Base-by-base conservation (phyloP, 1,284 basidiomycete species). In the Leucoagaricus sp. region DNA sequence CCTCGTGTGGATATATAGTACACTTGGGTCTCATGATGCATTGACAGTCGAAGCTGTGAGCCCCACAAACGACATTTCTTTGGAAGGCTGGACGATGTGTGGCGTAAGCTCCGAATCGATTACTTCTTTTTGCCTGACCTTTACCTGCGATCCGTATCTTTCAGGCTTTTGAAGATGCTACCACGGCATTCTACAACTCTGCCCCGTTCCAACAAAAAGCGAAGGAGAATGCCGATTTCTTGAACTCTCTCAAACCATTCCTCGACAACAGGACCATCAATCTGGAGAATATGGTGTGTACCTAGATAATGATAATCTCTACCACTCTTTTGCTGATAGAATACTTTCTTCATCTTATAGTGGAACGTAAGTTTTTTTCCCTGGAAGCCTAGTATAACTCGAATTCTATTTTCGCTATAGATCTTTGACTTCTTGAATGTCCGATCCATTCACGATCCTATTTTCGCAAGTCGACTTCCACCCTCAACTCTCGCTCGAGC, bases 361-460 rank as follows among this genome's bases (percentile, higher is more conserved):
- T 86, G 82, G 75, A 89, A 89, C 65, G 86, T 87, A 66, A 67
- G 80, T 52, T 25, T 6, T 19, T n/a, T n/a, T n/a, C 21, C 29
- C 17, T 48, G 52, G 28, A 40, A 26, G 4, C 17, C 8, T 40
- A 10, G 25, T 36, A 36, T n/a, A 23, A 21, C n/a, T 49, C 23
- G 52, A 36, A n/a, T n/a, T n/a, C n/a, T n/a, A n/a, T 12, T 19
- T 26, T 9, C 9, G 31, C 28, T 48, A 4, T 58, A 89, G 84
- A 75, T 93, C 47, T 93, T 77, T 68, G 91, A 91, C 65, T 89
- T 79, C 64, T 84, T 94, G 74, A 87, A 87, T 65, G 84, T 91
- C 41, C 76, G 90, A 63, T 77, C 72, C 57, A 85, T 90, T 51
- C 90, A 94, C 70, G 86, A 91, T 65, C 73, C 73, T 52, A 77